A percentile compares a stretch with the other conserved stretches of the same genome.
Evolutionary conservation across 2,329 filamentous ascomycete genomes (phyloP).

Genomic region (Orbilia javanica): DNA sequence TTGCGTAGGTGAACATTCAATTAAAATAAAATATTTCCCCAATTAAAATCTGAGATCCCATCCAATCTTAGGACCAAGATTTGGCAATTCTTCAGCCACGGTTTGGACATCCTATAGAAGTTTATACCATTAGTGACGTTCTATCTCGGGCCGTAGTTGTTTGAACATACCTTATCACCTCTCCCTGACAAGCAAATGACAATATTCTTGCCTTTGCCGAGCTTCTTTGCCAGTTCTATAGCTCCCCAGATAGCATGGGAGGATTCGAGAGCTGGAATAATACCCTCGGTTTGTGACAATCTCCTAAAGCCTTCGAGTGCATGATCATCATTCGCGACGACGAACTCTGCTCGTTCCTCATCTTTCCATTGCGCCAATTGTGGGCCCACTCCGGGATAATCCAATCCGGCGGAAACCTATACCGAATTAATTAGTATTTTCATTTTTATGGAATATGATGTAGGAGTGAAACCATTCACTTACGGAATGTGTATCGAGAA

Average conservation of each 20-base stretch:
- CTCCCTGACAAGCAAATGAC: conserved; percentile 94
- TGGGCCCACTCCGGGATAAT: conserved; percentile 96
- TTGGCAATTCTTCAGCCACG: conserved; percentile 92
- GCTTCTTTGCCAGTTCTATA: conserved; percentile 89
- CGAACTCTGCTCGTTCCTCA: conserved; percentile 83
- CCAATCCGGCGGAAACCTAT: conserved; percentile 84
- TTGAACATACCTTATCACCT: conserved; percentile 77
- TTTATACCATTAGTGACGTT: neutral
- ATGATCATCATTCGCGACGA: conserved; percentile 90
- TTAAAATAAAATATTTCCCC: neutral
- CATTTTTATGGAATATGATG: neutral
- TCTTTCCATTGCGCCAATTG: conserved; percentile 96
- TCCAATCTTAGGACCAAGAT: conserved; percentile 85
- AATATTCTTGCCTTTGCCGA: conserved; percentile 87
- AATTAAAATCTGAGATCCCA: conserved; percentile 62
- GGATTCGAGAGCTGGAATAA: conserved; percentile 94
- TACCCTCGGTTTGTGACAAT: conserved; percentile 89
- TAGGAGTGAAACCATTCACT: neutral
- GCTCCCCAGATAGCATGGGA: conserved; percentile 93
- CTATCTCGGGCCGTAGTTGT: neutral
- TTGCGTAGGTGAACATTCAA: neutral
- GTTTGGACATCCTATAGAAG: conserved; percentile 83
- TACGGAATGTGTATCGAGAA: conserved; percentile 89
- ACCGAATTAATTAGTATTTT: neutral
- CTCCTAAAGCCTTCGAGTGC: conserved; percentile 89